Conservation (phyloP, 2,329 filamentous ascomycete species). For the Cladophialophora carrionii region DNA sequence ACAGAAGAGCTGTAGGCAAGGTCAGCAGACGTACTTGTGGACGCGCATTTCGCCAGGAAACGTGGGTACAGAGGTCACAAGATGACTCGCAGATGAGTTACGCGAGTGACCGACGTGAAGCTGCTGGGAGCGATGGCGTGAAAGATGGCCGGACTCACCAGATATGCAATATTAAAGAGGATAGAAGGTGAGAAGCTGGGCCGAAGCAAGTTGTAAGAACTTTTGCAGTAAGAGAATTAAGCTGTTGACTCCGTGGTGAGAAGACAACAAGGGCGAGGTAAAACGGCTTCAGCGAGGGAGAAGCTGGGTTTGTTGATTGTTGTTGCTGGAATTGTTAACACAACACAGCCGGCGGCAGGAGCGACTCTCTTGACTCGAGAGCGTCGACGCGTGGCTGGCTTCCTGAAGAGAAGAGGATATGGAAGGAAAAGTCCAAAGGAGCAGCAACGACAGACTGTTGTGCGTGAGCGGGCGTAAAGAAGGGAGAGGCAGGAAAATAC, state of each 20-base stretch:
- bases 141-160: conserved; percentile 30
- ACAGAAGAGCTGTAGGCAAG: conserved; percentile 27
- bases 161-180: conserved; percentile 39
- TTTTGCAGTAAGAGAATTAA: conserved; percentile 36
- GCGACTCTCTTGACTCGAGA: conserved; percentile 33
- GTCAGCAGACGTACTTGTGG: conserved; percentile 28
- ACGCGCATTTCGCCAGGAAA: conserved; percentile 18
- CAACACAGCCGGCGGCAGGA: conserved; percentile 32
- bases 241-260: conserved; percentile 27
- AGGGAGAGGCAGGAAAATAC: conserved; percentile 41
- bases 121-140: conserved; percentile 4
- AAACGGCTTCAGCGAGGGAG: conserved; percentile 36
- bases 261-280: conserved; percentile 28
- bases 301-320: conserved; percentile 30
- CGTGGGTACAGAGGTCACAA: conserved; percentile 2
- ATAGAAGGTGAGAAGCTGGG: conserved; percentile 32
- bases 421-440: conserved; percentile 27
- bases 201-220: conserved; percentile 31
- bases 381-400: conserved; percentile 39
- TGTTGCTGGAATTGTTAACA: conserved; percentile 33
- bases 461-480: conserved; percentile 39
- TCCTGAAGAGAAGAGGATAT: conserved; percentile 38
- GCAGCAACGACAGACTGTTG: conserved; percentile 43
- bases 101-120: conserved; percentile 7
- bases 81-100: conserved; percentile 10